Percentiles rank a stretch among this genome's conserved stretches.
phyloP scores from a whole-genome alignment of 2,329 filamentous ascomycete genomes.

The Aspergillus novoparasiticus region DNA sequence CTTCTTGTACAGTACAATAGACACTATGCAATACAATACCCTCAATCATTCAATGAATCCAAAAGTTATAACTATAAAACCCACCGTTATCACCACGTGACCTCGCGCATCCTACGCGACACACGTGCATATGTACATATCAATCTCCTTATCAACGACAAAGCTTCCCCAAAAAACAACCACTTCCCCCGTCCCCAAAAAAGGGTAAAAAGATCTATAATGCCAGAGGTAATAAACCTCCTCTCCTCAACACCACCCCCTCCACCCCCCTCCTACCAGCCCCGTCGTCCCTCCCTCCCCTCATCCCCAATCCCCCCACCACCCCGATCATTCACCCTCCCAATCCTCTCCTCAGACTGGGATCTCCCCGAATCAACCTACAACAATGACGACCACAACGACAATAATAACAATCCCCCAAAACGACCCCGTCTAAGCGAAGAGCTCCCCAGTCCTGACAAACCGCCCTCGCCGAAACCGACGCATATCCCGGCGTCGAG shows the following conservation, averaged over 20 bases:
- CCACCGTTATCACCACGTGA: not conserved
- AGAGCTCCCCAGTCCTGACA: slow-evolving; percentile 12
- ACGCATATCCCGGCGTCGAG: slow-evolving; percentile 1
- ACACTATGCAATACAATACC: not conserved
- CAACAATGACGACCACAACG: slow-evolving; percentile 20
- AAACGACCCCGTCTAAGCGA: slow-evolving; percentile 36
- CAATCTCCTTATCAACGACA: not conserved
- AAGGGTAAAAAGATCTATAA: slow-evolving; percentile 14
- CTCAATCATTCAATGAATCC: not conserved
- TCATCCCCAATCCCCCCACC: slow-evolving; percentile 8
- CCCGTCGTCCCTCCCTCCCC: slow-evolving; percentile 10
- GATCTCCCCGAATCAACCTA: slow-evolving; percentile 29
- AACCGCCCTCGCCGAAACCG: slow-evolving; percentile 2
- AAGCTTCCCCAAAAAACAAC: not conserved
- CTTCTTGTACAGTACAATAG: not conserved
- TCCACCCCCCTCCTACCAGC: slow-evolving; percentile 18
- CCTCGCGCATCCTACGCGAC: not conserved
- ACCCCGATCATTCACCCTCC: slow-evolving; percentile 8
- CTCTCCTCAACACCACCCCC: slow-evolving; percentile 35
- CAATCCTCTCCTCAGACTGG: slow-evolving; percentile 32
- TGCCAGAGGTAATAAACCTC: slow-evolving; percentile 45
- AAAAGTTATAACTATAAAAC: not conserved
- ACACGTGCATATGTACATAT: not conserved
- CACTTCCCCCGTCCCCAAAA: not conserved
- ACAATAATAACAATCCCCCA: slow-evolving; percentile 24